Conservation (phyloP, 306 rosid species). For the Quercus cerris region DNA sequence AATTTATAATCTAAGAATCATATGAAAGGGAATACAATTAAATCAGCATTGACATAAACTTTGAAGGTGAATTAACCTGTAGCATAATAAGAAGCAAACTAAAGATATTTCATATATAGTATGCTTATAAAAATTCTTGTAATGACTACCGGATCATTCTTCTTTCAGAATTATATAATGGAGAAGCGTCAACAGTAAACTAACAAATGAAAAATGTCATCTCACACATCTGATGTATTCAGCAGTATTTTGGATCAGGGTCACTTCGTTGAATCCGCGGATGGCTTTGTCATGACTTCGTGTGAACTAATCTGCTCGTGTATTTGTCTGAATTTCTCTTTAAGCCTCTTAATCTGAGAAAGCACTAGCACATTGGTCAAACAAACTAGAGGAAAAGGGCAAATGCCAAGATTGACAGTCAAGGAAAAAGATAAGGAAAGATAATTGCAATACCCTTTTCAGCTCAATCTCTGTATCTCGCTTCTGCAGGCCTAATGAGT, state of each 20-base stretch:
- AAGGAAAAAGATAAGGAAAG: conserved; percentile 13
- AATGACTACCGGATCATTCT: no score
- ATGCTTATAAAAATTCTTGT: no score
- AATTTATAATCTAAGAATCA: no score
- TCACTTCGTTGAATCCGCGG: conserved; percentile 2
- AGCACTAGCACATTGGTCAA: conserved; percentile 8
- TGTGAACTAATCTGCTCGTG: conserved; percentile 64
- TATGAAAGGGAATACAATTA: no score
- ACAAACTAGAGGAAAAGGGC: conserved; percentile 3
- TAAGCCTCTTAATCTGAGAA: conserved; percentile 87
- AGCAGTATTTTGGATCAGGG: conserved; percentile 12
- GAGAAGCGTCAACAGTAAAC: no score
- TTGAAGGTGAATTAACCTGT: no score
- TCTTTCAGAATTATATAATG: no score
- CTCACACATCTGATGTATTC: conserved; percentile 12
- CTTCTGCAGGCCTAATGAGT: conserved; percentile 70
- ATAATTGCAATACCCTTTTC: conserved; percentile 65
- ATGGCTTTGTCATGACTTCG: conserved; percentile 28
- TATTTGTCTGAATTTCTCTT: conserved; percentile 78
- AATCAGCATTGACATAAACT: no score
- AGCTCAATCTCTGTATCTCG: conserved; percentile 73
- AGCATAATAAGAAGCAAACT: no score
- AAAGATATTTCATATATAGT: no score
- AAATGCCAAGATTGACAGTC: conserved; percentile 4
- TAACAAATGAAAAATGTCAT: neutral